Evolutionary conservation across 495 filamentous ascomycete genomes (phyloP).

Genomic region (Penicillium subrubescens): DNA sequence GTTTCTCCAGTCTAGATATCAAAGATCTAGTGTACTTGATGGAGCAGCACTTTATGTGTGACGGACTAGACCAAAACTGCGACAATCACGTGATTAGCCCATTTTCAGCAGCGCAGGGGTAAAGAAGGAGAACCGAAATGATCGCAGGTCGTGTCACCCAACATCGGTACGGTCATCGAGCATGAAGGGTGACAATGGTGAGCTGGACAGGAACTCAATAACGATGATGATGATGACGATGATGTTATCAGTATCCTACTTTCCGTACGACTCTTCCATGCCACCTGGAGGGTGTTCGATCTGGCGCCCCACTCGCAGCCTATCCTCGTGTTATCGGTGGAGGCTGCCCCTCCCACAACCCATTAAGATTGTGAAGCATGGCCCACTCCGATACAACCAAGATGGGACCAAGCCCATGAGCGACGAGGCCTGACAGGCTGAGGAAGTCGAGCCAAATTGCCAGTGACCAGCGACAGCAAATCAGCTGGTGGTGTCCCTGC

Average conservation of each 20-base stretch:
- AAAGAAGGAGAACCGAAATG: background rate
- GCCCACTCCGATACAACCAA: conserved; percentile 2
- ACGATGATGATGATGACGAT: background rate
- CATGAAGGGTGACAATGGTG: background rate
- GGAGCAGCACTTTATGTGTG: conserved; percentile 21
- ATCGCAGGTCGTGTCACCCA: background rate
- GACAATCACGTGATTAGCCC: background rate
- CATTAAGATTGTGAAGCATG: conserved; percentile 1
- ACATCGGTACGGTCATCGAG: background rate
- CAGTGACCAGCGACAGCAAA: background rate
- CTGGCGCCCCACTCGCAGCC: background rate
- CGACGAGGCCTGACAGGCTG: background rate
- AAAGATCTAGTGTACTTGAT: no score
- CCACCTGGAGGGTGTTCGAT: background rate
- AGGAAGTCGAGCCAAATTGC: background rate
- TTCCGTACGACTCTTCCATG: background rate
- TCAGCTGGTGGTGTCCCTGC: conserved; percentile 15
- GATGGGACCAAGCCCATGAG: background rate
- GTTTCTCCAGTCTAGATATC: no score
- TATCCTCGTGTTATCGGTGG: conserved; percentile 2
- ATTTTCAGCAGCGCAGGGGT: background rate
- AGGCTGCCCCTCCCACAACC: background rate
- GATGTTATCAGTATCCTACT: no score
- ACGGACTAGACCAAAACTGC: conserved; percentile 11
- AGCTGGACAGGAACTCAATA: background rate